These are phyloP conservation scores for Plasmodium cynomolgi DNA, from an alignment of 169 alveolate genomes.

Conservation along the genomic window DNA sequence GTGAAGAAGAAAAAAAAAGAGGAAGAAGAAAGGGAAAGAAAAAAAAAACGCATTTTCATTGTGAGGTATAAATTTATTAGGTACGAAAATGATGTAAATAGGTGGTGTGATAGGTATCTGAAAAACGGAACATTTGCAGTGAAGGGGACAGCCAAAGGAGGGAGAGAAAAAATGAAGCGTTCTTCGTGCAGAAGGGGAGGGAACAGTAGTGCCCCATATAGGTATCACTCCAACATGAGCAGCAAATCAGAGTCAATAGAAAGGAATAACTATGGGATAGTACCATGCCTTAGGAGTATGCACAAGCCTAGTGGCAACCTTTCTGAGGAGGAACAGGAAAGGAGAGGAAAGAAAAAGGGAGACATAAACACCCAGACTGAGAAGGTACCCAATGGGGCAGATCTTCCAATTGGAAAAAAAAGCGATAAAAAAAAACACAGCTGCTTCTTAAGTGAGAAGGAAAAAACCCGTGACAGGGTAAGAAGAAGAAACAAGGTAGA, in stretches of 20 bases:
- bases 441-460: not conserved
- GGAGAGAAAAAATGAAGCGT: not conserved
- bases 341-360: not conserved
- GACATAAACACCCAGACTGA: not conserved
- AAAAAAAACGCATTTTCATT: not conserved
- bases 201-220: not conserved
- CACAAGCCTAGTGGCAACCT: not conserved
- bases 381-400: not conserved
- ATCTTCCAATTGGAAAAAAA: not conserved
- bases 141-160: not conserved
- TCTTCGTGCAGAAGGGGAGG: not conserved
- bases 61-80: conserved; percentile 19
- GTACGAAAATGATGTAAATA: conserved; percentile 37
- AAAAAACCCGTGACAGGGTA: not conserved
- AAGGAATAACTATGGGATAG: not conserved
- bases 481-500: not conserved
- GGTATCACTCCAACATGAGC: not conserved
- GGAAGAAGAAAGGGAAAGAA: conserved; percentile 8
- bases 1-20: conserved; percentile 17
- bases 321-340: not conserved
- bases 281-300: not conserved
- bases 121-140: not conserved
- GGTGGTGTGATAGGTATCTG: conserved; percentile 6
- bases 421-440: not conserved
- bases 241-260: not conserved